Evolutionary conservation across 2,329 filamentous ascomycete genomes (phyloP).

Genomic region (Apiospora kogelbergensis): DNA sequence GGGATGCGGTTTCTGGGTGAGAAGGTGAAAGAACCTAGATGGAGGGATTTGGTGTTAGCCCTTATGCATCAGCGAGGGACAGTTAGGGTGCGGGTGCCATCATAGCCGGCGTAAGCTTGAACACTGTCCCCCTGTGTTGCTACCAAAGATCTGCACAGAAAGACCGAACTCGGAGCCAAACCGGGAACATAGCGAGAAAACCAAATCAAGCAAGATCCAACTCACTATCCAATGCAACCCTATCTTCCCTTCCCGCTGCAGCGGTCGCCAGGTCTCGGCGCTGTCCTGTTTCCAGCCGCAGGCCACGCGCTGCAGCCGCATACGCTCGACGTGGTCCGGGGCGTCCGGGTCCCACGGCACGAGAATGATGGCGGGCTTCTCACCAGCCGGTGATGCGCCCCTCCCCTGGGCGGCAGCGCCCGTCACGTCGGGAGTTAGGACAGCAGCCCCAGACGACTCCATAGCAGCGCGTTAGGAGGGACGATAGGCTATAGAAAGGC

Average conservation of each 20-base stretch:
- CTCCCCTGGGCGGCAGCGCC: background rate
- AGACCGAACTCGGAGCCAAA: background rate
- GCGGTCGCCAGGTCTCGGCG: slow-evolving; percentile 21
- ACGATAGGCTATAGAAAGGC: background rate
- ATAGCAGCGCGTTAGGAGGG: background rate
- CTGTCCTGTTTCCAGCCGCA: slow-evolving; percentile 26
- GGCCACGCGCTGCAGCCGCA: slow-evolving; percentile 23
- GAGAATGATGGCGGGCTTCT: slow-evolving; percentile 10
- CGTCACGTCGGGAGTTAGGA: background rate
- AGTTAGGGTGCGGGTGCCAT: background rate
- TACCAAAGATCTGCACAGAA: background rate
- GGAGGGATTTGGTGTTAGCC: background rate
- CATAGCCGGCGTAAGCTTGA: no score
- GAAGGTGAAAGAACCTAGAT: slow-evolving; percentile 16
- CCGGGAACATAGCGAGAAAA: background rate
- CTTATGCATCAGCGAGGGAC: background rate
- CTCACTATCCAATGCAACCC: slow-evolving; percentile 19
- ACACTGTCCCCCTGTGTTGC: background rate
- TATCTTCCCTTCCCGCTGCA: slow-evolving; percentile 20
- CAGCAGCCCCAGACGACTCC: background rate
- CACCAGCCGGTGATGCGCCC: background rate
- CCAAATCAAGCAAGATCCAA: slow-evolving; percentile 21
- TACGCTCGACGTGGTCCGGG: slow-evolving; percentile 19
- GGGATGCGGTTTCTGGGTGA: slow-evolving; percentile 14
- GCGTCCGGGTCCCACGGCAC: slow-evolving; percentile 29